These are phyloP conservation scores for Helianthus tuberosus DNA, from an alignment of 129 eudicot species.

Conservation along the genomic window DNA sequence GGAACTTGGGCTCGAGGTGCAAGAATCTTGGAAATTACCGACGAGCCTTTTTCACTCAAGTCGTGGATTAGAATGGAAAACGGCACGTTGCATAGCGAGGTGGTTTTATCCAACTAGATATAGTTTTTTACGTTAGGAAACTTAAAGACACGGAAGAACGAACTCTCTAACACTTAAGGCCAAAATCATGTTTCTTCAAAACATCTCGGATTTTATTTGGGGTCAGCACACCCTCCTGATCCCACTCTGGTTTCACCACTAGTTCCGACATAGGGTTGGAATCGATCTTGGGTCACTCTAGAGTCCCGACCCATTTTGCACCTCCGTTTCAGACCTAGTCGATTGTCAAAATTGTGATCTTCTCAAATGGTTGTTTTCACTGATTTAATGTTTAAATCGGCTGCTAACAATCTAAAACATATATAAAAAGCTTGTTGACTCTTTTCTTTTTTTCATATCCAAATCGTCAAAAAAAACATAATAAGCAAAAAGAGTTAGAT, in stretches of 20 bases:
- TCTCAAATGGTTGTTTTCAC: background rate
- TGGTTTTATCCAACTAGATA: slow-evolving; percentile 49
- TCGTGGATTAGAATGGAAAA: slow-evolving; percentile 99
- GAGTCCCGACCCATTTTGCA: background rate
- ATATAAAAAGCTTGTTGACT: too few species aligned
- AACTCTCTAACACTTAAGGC: too few species aligned
- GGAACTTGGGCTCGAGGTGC: slow-evolving; percentile 87
- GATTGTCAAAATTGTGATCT: background rate
- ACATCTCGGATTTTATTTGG: too few species aligned
- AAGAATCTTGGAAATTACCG: slow-evolving; percentile 65
- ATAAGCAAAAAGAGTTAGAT: too few species aligned
- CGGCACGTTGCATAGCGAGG: slow-evolving; percentile 67
- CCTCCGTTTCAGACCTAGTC: background rate
- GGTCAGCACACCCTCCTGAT: too few species aligned
- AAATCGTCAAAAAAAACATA: background rate
- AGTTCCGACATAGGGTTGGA: background rate
- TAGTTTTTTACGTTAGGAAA: background rate
- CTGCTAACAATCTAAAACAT: slow-evolving; percentile 2
- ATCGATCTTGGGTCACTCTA: background rate
- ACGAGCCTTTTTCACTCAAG: slow-evolving; percentile 66
- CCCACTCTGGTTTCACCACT: background rate
- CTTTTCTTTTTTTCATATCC: background rate
- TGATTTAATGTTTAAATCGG: background rate
- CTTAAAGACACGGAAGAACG: too few species aligned
- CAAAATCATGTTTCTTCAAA: too few species aligned